These are phyloP conservation scores for Fusarium avenaceum DNA, from an alignment of 2,329 filamentous ascomycete species.

Conservation along the genomic window DNA sequence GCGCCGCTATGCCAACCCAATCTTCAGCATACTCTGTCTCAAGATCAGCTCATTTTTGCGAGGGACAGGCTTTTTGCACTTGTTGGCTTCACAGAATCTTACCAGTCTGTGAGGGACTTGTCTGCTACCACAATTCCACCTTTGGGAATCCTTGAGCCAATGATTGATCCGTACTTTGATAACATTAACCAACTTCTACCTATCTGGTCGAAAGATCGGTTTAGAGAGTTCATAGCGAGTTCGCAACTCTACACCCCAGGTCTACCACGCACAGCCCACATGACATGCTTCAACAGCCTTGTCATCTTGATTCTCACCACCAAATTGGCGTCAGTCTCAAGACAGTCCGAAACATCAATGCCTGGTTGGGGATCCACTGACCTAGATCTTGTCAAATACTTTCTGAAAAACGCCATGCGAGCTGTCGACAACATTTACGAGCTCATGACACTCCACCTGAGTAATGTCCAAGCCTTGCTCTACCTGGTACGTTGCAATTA, in stretches of 20 bases:
- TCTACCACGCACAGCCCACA: not conserved
- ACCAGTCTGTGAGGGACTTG: not conserved
- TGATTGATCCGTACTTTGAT: slow-evolving; percentile 1
- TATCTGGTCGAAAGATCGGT: slow-evolving; percentile 1
- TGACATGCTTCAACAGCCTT: not conserved
- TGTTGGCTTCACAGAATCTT: not conserved
- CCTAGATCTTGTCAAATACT: not conserved
- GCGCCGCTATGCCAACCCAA: not conserved
- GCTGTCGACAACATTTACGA: not conserved
- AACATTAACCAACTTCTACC: not conserved
- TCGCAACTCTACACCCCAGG: not conserved
- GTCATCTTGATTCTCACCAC: not conserved
- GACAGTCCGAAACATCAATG: not conserved
- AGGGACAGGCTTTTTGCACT: not conserved
- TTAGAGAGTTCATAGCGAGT: not conserved
- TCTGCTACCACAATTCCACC: not conserved
- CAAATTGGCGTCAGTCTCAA: not conserved
- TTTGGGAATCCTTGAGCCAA: not conserved
- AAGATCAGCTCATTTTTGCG: not conserved
- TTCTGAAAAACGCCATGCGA: not conserved
- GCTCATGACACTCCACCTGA: not conserved
- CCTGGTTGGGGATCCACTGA: not conserved
- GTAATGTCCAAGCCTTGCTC: not conserved
- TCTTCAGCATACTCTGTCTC: not conserved
- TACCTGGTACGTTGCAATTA: not conserved